Percentiles rank a stretch among this genome's conserved stretches.
Evolutionary conservation across 2,329 filamentous ascomycete genomes (phyloP).

Genomic region (Ophiostoma montium): DNA sequence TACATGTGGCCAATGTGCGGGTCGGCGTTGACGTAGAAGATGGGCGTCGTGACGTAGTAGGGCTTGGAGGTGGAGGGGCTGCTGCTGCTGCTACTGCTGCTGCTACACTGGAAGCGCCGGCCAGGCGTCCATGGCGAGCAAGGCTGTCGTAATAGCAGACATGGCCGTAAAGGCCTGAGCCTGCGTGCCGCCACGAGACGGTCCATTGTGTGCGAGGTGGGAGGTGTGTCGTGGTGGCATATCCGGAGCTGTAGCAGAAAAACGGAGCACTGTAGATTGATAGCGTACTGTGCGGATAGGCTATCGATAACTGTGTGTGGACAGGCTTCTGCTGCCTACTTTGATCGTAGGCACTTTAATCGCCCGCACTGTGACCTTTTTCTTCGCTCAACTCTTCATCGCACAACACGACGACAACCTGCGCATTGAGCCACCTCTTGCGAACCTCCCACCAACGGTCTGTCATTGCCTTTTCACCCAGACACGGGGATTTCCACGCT

Average conservation of each 20-base stretch:
- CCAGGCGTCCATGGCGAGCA: not conserved
- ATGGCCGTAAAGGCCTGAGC: conserved; percentile 6
- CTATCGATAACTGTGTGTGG: conserved; percentile 8
- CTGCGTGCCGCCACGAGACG: conserved; percentile 8
- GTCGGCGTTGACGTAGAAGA: conserved; percentile 97
- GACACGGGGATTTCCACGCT: no score
- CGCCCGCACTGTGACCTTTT: not conserved
- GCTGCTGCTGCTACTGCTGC: not conserved
- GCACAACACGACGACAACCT: no score
- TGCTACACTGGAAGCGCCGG: conserved; percentile 2
- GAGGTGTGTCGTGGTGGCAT: not conserved
- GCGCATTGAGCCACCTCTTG: no score
- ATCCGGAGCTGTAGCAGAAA: not conserved
- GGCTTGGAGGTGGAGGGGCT: conserved; percentile 42
- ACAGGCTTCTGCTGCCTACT: conserved; percentile 1
- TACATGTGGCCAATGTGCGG: conserved; percentile 94
- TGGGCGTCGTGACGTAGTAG: conserved; percentile 90
- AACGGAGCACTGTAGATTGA: not conserved
- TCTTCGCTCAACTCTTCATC: not conserved
- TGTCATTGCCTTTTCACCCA: no score
- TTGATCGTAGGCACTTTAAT: not conserved
- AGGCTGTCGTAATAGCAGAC: not conserved
- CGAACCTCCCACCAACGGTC: no score
- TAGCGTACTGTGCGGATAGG: conserved; percentile 2
- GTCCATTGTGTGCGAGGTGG: conserved; percentile 7